Evolutionary conservation across 2,329 filamentous ascomycete species (phyloP), one percentile per base, ranked within the genome.

Genomic region (Uncinocarpus reesii): DNA sequence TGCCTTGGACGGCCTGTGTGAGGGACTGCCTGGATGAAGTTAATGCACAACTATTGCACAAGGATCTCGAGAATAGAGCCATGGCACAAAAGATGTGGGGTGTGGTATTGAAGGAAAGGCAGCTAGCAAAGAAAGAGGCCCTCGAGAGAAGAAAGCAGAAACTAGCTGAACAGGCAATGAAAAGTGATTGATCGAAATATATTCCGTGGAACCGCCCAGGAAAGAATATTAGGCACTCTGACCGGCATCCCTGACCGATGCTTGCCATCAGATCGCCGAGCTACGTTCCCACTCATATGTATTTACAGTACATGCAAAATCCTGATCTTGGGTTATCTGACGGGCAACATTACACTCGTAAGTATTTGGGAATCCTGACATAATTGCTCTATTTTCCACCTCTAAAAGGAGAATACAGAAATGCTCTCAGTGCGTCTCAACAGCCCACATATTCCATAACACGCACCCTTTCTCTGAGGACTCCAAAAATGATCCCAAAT

Each of bases 61-160:
- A 51, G 2, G 65, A 69, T 44, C 43, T 42, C 10, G 57, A 60
- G 36, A 60, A 60, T 44, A 51, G 53, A 11, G 50, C 58, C 18
- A 50, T 65, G 40, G 62, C 65, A 4, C 55, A 60, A 45, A 57
- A 54, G 4, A 62, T 70, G 64, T 69, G 66, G 66, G 50, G 63
- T 2, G 52, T 69, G 11, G 64, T 69, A n/a, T 57, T 69, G 46
- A 58, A 58, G 15, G 67, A 70, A 49, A 61, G 62, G 44, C 53
- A 61, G 41, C 50, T 69, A 48, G 66, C 63, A 8, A 56, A 57
- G 23, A 55, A 60, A 49, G 62, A 66, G 52, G 53, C 53, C 34
- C 49, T 54, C 32, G 53, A 59, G 51, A 49, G 51, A 21, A 49
- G 32, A 32, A 26, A 31, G 4, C 15, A 48, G 24, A 46, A 11